Evolutionary conservation across 352 stramenopile genomes (phyloP).

Genomic region (Phytophthora sojae): DNA sequence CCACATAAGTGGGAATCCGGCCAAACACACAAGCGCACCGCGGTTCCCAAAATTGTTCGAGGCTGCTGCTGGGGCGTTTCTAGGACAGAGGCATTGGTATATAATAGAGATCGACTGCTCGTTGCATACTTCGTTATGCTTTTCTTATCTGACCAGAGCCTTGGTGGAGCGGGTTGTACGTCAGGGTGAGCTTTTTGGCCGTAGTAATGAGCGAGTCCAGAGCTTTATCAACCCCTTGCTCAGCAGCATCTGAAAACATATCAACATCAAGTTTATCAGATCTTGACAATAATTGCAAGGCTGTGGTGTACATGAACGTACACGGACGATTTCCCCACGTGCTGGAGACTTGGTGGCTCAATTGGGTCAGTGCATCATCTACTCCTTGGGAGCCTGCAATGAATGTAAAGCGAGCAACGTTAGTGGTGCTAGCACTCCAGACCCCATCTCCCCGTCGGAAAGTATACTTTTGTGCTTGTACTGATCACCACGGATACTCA

Average conservation of each 20-base stretch:
- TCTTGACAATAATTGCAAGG: not conserved
- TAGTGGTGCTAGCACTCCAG: not conserved
- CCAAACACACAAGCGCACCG: constrained; percentile 23
- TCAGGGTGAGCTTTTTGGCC: constrained; percentile 64
- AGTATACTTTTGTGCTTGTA: constrained; percentile 36
- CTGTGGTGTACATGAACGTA: constrained; percentile 4
- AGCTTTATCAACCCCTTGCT: constrained; percentile 58
- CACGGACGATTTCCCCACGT: constrained; percentile 40
- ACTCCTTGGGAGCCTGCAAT: constrained; percentile 47
- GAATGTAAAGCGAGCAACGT: not conserved
- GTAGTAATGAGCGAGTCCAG: constrained; percentile 70
- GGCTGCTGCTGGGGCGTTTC: constrained; percentile 20
- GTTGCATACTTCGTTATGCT: constrained; percentile 29
- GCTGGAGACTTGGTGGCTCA: constrained; percentile 64
- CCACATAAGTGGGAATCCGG: constrained; percentile 59
- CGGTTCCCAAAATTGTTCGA: constrained; percentile 22
- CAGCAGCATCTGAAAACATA: constrained; percentile 25
- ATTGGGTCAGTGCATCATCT: constrained; percentile 65
- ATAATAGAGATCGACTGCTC: constrained; percentile 51
- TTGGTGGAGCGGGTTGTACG: constrained; percentile 43
- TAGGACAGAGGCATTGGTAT: constrained; percentile 43
- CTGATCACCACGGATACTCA: constrained; percentile 15
- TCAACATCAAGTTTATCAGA: not conserved
- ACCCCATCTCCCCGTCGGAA: not conserved
- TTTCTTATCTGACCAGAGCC: constrained; percentile 10